phyloP scores from a whole-genome alignment of 257 asterid species.

The Leonotis leonurus region DNA sequence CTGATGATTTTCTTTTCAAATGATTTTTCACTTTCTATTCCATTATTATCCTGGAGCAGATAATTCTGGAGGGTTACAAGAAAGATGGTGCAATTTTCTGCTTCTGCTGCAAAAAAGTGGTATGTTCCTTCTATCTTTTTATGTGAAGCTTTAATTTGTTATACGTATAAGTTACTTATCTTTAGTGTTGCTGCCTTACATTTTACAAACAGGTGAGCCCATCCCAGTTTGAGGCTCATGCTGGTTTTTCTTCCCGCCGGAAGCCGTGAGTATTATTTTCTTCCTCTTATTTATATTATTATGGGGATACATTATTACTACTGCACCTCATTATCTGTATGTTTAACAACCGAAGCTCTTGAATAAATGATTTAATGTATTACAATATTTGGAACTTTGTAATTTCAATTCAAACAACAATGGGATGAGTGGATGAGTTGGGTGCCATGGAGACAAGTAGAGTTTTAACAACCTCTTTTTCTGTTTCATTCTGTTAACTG shows the following conservation, averaged over 20 bases:
- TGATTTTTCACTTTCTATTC: constrained; percentile 1
- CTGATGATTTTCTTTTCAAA: constrained; percentile 6
- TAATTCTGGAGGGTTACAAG: constrained; percentile 51
- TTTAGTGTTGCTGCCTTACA: constrained; percentile 20
- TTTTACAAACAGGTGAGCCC: constrained; percentile 70
- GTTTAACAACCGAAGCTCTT: not conserved
- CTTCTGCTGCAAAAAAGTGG: constrained; percentile 61
- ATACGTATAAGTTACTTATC: not conserved
- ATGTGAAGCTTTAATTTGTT: not conserved
- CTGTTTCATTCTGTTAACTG: constrained; percentile 9
- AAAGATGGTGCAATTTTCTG: constrained; percentile 65
- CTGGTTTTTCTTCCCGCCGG: constrained; percentile 80
- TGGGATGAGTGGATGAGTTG: not conserved
- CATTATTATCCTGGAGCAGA: constrained; percentile 43
- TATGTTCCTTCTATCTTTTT: constrained; percentile 25
- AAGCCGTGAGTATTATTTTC: constrained; percentile 70
- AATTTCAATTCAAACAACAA: not conserved
- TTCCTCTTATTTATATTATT: not conserved
- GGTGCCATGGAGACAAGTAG: not conserved
- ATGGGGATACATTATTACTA: not conserved
- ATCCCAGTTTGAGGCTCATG: constrained; percentile 90
- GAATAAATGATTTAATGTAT: not conserved
- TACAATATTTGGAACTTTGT: not conserved
- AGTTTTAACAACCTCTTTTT: not conserved
- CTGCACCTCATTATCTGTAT: not conserved